A percentile compares a stretch with the other conserved stretches of the same genome.
Conservation (phyloP, 2,329 filamentous ascomycete species). For the Aspergillus persii region DNA sequence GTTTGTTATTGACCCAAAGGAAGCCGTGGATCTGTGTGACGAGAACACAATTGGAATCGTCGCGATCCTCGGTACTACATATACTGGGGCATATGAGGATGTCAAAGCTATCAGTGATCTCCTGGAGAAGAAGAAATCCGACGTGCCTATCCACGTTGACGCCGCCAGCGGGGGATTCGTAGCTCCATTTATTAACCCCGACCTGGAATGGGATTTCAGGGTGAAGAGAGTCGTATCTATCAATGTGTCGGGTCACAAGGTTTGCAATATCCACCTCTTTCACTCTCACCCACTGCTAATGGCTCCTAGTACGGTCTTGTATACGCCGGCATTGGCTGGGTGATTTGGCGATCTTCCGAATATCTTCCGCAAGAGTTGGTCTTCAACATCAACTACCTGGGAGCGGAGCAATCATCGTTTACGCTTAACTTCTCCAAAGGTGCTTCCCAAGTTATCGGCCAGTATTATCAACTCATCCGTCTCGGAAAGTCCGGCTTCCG, state of each 20-base stretch:
- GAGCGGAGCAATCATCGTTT: constrained; percentile 67
- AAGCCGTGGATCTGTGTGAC: too few relatives aligned
- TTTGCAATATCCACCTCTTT: not conserved
- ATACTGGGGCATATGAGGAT: constrained; percentile 10
- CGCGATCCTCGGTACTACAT: constrained; percentile 7
- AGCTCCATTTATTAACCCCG: not conserved
- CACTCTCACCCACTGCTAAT: not conserved
- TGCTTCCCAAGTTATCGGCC: constrained; percentile 66
- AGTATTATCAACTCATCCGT: constrained; percentile 72
- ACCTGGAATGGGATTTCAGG: not conserved
- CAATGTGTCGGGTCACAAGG: not conserved
- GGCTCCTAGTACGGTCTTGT: constrained; percentile 29
- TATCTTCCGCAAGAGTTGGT: constrained; percentile 66
- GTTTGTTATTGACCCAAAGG: too few relatives aligned
- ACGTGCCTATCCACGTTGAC: too few relatives aligned
- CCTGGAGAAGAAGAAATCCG: too few relatives aligned
- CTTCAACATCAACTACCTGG: constrained; percentile 70
- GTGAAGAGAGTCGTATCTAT: not conserved
- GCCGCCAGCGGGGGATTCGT: too few relatives aligned
- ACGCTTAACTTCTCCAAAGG: constrained; percentile 72
- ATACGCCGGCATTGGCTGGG: constrained; percentile 68
- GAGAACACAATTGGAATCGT: constrained; percentile 2
- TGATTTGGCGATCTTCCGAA: constrained; percentile 64
- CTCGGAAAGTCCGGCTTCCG: constrained; percentile 66
- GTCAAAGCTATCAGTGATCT: too few relatives aligned